Percentiles rank a stretch among this genome's conserved stretches.
phyloP scores from a whole-genome alignment of 2,329 filamentous ascomycete genomes.

The Zasmidium cellare region DNA sequence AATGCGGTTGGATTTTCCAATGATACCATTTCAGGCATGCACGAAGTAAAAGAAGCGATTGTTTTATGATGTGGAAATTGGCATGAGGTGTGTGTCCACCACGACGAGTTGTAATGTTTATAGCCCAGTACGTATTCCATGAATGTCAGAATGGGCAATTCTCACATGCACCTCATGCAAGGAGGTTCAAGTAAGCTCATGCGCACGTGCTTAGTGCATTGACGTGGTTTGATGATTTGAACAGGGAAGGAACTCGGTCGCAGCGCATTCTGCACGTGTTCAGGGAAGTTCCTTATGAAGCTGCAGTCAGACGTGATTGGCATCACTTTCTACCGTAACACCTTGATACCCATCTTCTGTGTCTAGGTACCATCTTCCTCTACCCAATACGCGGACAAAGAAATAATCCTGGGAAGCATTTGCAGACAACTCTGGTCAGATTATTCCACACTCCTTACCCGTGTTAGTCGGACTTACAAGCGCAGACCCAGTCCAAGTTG shows the following conservation, averaged over 20 bases:
- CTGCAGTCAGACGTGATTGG: neutral
- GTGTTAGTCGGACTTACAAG: too few relatives aligned
- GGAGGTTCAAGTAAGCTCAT: constrained; percentile 2
- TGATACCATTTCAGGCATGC: constrained; percentile 5
- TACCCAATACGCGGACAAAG: too few relatives aligned
- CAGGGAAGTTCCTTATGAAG: neutral
- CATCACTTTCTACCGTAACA: too few relatives aligned
- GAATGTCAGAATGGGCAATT: neutral
- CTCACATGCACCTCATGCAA: neutral
- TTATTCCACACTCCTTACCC: too few relatives aligned
- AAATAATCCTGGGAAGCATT: too few relatives aligned
- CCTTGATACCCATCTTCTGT: too few relatives aligned
- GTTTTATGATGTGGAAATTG: neutral
- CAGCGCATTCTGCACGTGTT: neutral
- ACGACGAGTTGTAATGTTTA: constrained; percentile 3
- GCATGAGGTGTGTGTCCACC: neutral
- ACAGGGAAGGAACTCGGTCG: neutral
- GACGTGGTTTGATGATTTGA: neutral
- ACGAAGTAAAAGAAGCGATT: neutral
- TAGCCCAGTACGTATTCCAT: neutral
- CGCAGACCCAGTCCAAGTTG: too few relatives aligned
- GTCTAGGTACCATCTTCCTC: too few relatives aligned
- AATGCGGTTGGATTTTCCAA: neutral
- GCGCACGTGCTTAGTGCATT: neutral
- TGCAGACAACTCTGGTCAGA: too few relatives aligned